These are phyloP conservation scores for Phytophthora podocarpi DNA, from an alignment of 352 stramenopile genomes.

Conservation along the genomic window DNA sequence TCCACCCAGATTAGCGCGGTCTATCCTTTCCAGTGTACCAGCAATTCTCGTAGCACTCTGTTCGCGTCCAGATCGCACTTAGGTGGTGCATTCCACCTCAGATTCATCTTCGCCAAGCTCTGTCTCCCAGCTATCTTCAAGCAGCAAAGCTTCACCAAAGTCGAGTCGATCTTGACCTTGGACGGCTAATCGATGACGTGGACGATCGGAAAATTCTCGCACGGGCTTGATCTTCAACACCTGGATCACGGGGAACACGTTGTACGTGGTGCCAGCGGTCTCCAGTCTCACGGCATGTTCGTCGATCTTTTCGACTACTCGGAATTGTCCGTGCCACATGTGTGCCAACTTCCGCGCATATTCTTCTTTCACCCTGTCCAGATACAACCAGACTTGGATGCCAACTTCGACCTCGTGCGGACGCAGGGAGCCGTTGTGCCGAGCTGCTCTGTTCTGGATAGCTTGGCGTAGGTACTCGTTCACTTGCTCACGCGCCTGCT, in stretches of 20 bases:
- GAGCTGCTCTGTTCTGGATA: background rate
- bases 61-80: conserved; percentile 4
- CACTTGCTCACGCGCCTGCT: background rate
- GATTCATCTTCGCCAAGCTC: background rate
- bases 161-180: conserved; percentile 9
- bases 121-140: conserved; percentile 18
- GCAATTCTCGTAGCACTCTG: conserved; percentile 1
- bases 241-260: conserved; percentile 29
- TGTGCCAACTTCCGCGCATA: conserved; percentile 28
- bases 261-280: background rate
- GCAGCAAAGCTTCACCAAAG: conserved; percentile 25
- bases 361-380: conserved; percentile 6
- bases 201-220: background rate
- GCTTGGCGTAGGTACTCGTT: background rate
- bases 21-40: conserved; percentile 16
- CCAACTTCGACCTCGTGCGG: background rate
- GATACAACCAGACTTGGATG: background rate
- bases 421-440: too few species aligned
- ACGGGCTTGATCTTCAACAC: conserved; percentile 26
- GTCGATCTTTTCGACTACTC: conserved; percentile 4
- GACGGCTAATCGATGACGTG: background rate
- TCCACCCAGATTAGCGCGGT: conserved; percentile 3
- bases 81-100: conserved; percentile 7
- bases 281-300: conserved; percentile 17
- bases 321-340: conserved; percentile 11